Conservation (phyloP, 257 asterid genomes). For the Salvia rosmarinus region DNA sequence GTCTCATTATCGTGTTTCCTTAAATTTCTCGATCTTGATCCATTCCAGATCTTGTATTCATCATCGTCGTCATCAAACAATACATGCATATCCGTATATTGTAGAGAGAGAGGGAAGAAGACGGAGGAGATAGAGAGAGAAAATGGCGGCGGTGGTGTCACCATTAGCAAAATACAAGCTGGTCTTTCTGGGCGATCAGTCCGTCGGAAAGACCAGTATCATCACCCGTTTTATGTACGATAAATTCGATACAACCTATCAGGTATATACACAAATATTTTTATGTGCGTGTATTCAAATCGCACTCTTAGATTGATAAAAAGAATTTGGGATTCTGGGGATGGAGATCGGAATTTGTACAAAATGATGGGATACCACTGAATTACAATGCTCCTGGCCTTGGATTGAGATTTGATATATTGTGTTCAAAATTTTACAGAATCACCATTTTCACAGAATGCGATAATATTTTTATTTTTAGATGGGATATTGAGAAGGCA, state of each 20-base stretch:
- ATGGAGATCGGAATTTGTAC: too few relatives aligned
- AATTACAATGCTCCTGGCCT: too few relatives aligned
- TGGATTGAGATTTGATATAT: background rate
- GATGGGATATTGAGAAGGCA: background rate
- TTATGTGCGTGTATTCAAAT: too few relatives aligned
- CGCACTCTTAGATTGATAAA: too few relatives aligned
- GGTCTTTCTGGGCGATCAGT: constrained; percentile 54
- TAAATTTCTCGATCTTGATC: constrained; percentile 32
- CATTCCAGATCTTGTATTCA: constrained; percentile 33
- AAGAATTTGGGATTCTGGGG: too few relatives aligned
- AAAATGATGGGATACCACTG: too few relatives aligned
- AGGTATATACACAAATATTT: constrained; percentile 29
- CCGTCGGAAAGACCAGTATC: constrained; percentile 53
- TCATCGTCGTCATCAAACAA: constrained; percentile 15
- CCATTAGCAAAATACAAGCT: constrained; percentile 51
- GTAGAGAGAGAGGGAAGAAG: constrained; percentile 27
- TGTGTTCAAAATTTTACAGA: too few relatives aligned
- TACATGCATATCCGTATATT: background rate
- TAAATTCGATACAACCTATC: constrained; percentile 51
- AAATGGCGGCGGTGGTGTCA: constrained; percentile 44
- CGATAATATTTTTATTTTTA: background rate
- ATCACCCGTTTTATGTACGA: constrained; percentile 56
- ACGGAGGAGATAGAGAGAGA: constrained; percentile 25
- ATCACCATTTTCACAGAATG: background rate
- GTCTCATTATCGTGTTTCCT: constrained; percentile 13